Conservation (phyloP, 192 early-diverging fungal genomes). For the Mortierella claussenii region DNA sequence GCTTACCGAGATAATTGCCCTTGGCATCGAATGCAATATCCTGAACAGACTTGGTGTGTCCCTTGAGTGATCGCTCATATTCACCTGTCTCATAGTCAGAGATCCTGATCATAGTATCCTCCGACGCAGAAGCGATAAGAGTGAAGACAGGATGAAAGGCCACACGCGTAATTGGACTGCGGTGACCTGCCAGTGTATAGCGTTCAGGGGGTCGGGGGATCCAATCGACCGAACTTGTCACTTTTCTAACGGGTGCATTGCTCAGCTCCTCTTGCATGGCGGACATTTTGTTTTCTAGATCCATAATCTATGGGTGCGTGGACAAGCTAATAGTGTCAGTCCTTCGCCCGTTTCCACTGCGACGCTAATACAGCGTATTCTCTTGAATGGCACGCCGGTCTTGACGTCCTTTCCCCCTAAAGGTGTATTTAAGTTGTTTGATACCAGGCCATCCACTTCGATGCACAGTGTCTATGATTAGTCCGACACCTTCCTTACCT, state of each 20-base stretch:
- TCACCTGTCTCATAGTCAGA: constrained; percentile 96
- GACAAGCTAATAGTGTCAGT: background rate
- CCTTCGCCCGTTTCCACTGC: background rate
- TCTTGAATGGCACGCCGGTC: no score
- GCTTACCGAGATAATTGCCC: constrained; percentile 80
- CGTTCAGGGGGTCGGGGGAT: constrained; percentile 86
- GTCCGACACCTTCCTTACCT: no score
- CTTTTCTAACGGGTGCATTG: constrained; percentile 66
- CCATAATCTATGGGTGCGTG: constrained; percentile 77
- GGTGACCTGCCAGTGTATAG: constrained; percentile 79
- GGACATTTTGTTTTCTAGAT: constrained; percentile 85
- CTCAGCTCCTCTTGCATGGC: constrained; percentile 80
- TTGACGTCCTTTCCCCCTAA: no score
- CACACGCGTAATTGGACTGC: constrained; percentile 82
- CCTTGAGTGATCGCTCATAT: constrained; percentile 92
- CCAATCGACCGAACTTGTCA: constrained; percentile 74
- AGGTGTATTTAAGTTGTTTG: no score
- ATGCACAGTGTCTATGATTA: no score
- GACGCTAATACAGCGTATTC: no score
- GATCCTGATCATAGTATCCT: constrained; percentile 93
- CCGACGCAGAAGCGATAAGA: constrained; percentile 85
- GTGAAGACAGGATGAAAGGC: constrained; percentile 90
- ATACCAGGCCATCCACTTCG: no score
- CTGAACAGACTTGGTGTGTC: constrained; percentile 96
- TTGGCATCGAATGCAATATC: constrained; percentile 87